Percentiles rank a stretch among this genome's conserved stretches.
Evolutionary conservation across 2,329 filamentous ascomycete genomes (phyloP).

Genomic region (Fusarium setosum): DNA sequence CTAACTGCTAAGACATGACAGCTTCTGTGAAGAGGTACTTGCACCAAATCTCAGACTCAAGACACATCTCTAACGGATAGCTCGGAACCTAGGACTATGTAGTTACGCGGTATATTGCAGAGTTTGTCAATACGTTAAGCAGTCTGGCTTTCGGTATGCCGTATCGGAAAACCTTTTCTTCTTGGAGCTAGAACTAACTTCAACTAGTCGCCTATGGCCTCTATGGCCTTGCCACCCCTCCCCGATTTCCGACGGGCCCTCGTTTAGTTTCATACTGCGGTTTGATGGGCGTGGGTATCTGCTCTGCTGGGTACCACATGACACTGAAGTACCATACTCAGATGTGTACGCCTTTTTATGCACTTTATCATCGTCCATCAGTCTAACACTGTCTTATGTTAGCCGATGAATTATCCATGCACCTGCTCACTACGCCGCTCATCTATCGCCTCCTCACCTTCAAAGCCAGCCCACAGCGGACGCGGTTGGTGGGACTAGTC

Average conservation of each 20-base stretch:
- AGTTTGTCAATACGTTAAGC: constrained; percentile 58
- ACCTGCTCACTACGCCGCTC: constrained; percentile 54
- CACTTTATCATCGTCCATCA: neutral
- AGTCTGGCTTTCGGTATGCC: constrained; percentile 50
- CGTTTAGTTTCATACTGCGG: constrained; percentile 52
- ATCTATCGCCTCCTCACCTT: constrained; percentile 54
- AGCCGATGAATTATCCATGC: constrained; percentile 56
- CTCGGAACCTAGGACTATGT: constrained; percentile 48
- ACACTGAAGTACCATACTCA: constrained; percentile 50
- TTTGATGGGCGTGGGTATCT: constrained; percentile 50
- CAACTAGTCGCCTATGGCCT: constrained; percentile 51
- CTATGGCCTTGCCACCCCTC: constrained; percentile 47
- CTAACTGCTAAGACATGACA: neutral
- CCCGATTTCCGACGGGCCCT: constrained; percentile 29
- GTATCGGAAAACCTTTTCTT: rapidly evolving
- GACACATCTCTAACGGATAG: constrained; percentile 1
- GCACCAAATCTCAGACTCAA: neutral
- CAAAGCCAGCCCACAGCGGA: constrained; percentile 40
- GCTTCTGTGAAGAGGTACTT: constrained; percentile 47
- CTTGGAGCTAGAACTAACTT: constrained; percentile 6
- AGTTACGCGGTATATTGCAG: constrained; percentile 55
- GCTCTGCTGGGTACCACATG: constrained; percentile 49
- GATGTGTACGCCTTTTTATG: constrained; percentile 42
- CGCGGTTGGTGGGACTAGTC: constrained; percentile 34
- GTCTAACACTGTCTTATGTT: constrained; percentile 1